These are phyloP conservation scores for Mycena capillaripes DNA, from an alignment of 768 basidiomycete genomes.

Conservation along the genomic window DNA sequence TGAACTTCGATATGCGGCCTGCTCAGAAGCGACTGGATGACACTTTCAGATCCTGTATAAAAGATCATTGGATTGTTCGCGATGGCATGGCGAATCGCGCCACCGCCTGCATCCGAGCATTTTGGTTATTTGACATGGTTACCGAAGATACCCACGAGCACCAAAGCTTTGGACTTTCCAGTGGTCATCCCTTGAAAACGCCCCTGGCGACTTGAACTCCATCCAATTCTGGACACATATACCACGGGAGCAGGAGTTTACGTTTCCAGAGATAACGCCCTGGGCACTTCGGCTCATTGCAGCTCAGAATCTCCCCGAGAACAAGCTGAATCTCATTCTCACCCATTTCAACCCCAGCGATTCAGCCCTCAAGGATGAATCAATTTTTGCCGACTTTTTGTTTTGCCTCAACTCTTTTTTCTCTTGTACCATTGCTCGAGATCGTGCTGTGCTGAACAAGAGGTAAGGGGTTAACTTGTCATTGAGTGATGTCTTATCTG, in stretches of 20 bases:
- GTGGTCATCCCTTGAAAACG: too few species aligned
- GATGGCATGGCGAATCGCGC: background rate
- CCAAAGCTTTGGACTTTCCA: background rate
- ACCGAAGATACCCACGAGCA: background rate
- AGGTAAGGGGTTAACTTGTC: background rate
- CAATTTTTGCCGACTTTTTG: background rate
- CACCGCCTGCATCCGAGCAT: constrained; percentile 4
- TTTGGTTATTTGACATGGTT: constrained; percentile 1
- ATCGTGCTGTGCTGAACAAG: background rate
- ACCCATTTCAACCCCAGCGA: background rate
- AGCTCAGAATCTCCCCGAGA: too few species aligned
- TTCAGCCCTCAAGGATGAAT: background rate
- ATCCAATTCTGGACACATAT: background rate
- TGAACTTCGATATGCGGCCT: background rate
- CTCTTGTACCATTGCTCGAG: background rate
- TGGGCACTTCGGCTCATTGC: background rate
- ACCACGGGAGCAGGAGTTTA: background rate
- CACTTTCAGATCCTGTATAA: background rate
- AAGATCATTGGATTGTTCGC: background rate
- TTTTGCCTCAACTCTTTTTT: background rate
- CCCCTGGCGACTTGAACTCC: too few species aligned
- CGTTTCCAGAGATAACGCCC: background rate
- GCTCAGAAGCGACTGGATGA: background rate
- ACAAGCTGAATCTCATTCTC: background rate
- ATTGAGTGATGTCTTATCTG: background rate